Percentiles rank a stretch among this genome's conserved stretches.
These are phyloP conservation scores for Venturia aucupariae DNA, from an alignment of 2,329 filamentous ascomycete genomes.

Conservation along the genomic window DNA sequence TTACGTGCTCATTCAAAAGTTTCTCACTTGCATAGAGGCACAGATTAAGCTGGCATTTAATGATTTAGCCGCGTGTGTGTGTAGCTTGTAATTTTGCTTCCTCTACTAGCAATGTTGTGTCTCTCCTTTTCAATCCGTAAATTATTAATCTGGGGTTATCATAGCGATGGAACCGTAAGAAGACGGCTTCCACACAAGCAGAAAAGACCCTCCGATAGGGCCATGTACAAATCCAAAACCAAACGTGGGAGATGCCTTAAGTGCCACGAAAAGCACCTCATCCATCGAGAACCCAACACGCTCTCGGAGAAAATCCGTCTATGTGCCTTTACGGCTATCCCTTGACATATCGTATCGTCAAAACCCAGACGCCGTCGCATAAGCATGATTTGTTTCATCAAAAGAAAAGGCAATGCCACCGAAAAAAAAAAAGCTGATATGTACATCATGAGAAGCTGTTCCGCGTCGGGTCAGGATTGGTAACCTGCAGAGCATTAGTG, in stretches of 20 bases:
- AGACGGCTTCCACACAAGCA: neutral
- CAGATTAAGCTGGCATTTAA: neutral
- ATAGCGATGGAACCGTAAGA: neutral
- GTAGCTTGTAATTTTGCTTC: neutral
- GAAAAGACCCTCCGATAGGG: neutral
- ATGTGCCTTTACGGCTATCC: neutral
- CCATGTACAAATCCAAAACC: neutral
- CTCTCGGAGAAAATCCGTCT: neutral
- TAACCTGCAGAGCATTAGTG: slow-evolving; percentile 11
- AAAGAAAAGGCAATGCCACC: neutral
- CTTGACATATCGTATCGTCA: neutral
- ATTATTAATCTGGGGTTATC: slow-evolving; percentile 2
- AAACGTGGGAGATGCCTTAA: neutral
- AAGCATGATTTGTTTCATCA: slow-evolving; percentile 9
- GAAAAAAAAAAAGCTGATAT: neutral
- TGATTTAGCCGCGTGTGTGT: neutral
- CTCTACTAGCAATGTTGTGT: neutral
- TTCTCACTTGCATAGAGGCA: neutral
- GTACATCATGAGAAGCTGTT: slow-evolving; percentile 9
- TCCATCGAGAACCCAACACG: neutral
- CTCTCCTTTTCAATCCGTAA: neutral
- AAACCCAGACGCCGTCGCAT: slow-evolving; percentile 8
- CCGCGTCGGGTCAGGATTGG: slow-evolving; percentile 12
- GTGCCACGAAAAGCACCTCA: neutral
- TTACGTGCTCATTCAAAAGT: too few relatives aligned